A percentile compares a stretch with the other conserved stretches of the same genome.
These are phyloP conservation scores for Suillus ampliporus DNA, from an alignment of 768 basidiomycete genomes.

Conservation along the genomic window DNA sequence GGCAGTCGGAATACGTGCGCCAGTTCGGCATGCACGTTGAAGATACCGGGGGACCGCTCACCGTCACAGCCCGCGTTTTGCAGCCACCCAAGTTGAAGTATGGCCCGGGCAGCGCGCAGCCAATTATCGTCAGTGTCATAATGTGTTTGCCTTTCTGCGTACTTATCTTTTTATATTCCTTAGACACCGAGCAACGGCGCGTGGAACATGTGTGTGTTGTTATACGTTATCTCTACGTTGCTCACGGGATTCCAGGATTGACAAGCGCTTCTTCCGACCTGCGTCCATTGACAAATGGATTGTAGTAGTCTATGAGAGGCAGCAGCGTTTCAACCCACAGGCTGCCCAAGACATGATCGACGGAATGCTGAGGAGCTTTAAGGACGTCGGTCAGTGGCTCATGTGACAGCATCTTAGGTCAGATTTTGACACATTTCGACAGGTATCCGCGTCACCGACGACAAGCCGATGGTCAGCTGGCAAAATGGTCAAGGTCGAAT, in stretches of 20 bases:
- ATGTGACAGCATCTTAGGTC: not conserved
- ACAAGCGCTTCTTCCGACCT: slow-evolving; percentile 71
- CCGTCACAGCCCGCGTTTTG: slow-evolving; percentile 65
- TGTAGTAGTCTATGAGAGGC: slow-evolving; percentile 69
- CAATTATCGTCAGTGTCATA: slow-evolving; percentile 55
- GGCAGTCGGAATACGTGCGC: slow-evolving; percentile 75
- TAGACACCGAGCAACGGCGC: slow-evolving; percentile 68
- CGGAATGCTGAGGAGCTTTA: slow-evolving; percentile 54
- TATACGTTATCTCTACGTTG: slow-evolving; percentile 5
- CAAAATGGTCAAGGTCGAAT: slow-evolving; percentile 64
- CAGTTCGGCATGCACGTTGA: slow-evolving; percentile 74
- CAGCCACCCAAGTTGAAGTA: slow-evolving; percentile 70
- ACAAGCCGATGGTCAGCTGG: slow-evolving; percentile 53
- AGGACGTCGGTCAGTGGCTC: slow-evolving; percentile 60
- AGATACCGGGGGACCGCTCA: slow-evolving; percentile 55
- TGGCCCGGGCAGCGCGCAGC: slow-evolving; percentile 58
- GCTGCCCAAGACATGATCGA: slow-evolving; percentile 58
- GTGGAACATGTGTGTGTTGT: slow-evolving; percentile 72
- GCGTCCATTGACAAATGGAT: slow-evolving; percentile 61
- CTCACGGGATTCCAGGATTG: slow-evolving; percentile 53
- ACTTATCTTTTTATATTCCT: slow-evolving; percentile 12
- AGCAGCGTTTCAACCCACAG: slow-evolving; percentile 57
- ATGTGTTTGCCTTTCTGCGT: not conserved
- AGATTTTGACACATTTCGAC: not conserved
- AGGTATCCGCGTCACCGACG: slow-evolving; percentile 65